Evolutionary conservation across 345 rosid genomes (phyloP), one percentile per base, ranked within the genome.

Genomic region (Pistacia integerrima): DNA sequence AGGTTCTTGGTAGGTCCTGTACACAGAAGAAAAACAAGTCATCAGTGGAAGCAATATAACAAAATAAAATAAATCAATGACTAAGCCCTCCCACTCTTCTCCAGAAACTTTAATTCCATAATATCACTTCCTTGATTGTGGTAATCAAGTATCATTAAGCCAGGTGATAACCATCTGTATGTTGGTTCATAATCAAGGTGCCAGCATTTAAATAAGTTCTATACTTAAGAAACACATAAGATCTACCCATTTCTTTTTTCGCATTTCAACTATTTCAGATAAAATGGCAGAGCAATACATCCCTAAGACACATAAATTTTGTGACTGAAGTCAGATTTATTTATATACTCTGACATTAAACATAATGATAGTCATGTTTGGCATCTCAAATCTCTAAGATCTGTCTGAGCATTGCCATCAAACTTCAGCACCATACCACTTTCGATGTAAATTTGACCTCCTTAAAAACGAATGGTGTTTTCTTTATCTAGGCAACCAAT

Each of bases 1-100:
- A 97, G 69, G 99, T 97, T 33, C 99, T 83, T 16, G 98, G 97
- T 67, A 96, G 85, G 87, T 97, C 99, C 99, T 97, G 76, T 10
- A 80, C 17, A 72, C 68, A 77, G 52, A 54, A 55, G 62, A 59
- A 18, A 44, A 54, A 46, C 77, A 68, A 58, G 72, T 58, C 20
- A 30, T 25, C 9, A 41, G 22, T 49, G 3, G 64, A 41, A n/a
- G 74, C 65, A 68, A 52, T n/a, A 67, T 25, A 49, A 61, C 58
- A 13, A 56, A 13, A 25, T 35, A 49, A 25, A 12, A 67, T 3
- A 67, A 13, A 67, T 17, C 54, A 25, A 22, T 11, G 41, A 49
- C 71, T 70, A 71, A 44, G 3, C 20, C 25, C 52, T 20, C 20
- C 35, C 61, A 69, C 2, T 3, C 73, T 38, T 36, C 54, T 46